Percentiles rank a stretch among this genome's conserved stretches.
These are phyloP conservation scores for Orbilia oligospora DNA, from an alignment of 2,329 filamentous ascomycete genomes.

Conservation along the genomic window DNA sequence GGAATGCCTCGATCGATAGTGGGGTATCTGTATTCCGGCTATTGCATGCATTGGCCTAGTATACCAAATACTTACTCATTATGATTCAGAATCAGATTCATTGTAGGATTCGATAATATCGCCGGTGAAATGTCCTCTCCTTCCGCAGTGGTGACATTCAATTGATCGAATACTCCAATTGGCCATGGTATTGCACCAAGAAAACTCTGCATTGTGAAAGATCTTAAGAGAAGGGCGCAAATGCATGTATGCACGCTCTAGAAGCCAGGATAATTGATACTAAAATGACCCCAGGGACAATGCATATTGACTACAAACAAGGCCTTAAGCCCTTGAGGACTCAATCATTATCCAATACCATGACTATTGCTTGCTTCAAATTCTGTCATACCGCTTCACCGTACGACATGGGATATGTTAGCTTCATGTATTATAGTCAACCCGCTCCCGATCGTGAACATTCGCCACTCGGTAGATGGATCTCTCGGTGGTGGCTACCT, in stretches of 20 bases:
- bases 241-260: too few species aligned
- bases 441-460: slow-evolving; percentile 46
- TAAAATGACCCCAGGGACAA: too few species aligned
- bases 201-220: not conserved
- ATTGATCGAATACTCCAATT: too few species aligned
- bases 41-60: too few species aligned
- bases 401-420: not conserved
- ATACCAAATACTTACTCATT: too few species aligned
- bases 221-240: too few species aligned
- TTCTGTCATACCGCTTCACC: slow-evolving; percentile 36
- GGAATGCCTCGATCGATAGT: not conserved
- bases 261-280: too few species aligned
- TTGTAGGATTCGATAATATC: not conserved
- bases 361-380: not conserved
- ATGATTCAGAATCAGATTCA: not conserved
- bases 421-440: slow-evolving; percentile 42
- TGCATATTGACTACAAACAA: too few species aligned
- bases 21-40: too few species aligned
- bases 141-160: too few species aligned
- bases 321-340: too few species aligned
- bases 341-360: not conserved
- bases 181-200: too few species aligned
- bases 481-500: slow-evolving; percentile 1
- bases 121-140: not conserved
- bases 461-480: slow-evolving; percentile 55